Evolutionary conservation across 2,329 filamentous ascomycete genomes (phyloP), one percentile per base, ranked within the genome.

Genomic region (Rhexocercosporidium sp.): DNA sequence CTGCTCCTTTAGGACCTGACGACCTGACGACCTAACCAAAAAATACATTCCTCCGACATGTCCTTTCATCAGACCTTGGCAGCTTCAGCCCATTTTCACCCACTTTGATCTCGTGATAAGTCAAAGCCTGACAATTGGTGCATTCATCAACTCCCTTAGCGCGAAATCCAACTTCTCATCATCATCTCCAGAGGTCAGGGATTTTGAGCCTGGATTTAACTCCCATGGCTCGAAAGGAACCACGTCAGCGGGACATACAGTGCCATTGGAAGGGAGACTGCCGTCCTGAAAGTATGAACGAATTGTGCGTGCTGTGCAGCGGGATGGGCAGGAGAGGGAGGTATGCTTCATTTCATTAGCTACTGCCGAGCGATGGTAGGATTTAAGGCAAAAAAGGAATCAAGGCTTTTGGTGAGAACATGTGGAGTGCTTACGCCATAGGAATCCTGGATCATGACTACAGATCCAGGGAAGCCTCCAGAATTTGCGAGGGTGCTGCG

Each of bases 371-470:
- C 8, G 12, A 37, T 5, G 29, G 4, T 37, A 9, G 9, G 12
- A 54, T 54, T 39, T 11, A 2, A 29, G 12, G 22, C 20, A 51
- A 29, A 18, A 49, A 18, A 11, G 18, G 18, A 9, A 5, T 34
- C 53, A 16, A 18, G 5, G 7, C 16, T 25, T 44, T 44, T 14
- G 39, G 3, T 12, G 34, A 34, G 20, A 44, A 44, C 8, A 60
- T 6, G 12, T 3, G 14, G 31, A 12, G 46, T 11, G 75, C 82
- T 76, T 78, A 84, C 83, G 4, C 85, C 85, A 47, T 83, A 86
- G 0, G 82, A 81, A 53, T 85, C 82, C 70, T 85, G 83, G 14
- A 81, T 78, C 29, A 86, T 73, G 6, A 86, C 76, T 0, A 80
- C 78, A 0, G 83, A 84, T 16, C 78, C 80, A 0, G 78, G 78